Evolutionary conservation across 805 yeast genomes (phyloP), one percentile per base, ranked within the genome.

Genomic region (Teunomyces panamensis): DNA sequence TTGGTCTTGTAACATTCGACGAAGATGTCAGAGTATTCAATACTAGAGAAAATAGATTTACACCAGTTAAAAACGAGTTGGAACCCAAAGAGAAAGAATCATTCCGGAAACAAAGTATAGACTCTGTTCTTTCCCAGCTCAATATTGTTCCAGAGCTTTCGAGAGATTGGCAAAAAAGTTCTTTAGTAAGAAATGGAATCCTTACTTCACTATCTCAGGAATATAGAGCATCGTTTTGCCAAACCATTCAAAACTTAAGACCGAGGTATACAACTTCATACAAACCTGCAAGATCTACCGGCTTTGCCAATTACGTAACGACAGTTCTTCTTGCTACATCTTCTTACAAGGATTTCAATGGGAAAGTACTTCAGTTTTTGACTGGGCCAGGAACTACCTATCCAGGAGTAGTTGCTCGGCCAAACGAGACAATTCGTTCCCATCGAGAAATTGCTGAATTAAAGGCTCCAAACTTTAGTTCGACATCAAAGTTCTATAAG

Each of bases 321-420:
- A 48, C 70, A 1, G 28, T 53, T 1, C 34, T 71, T 1, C 44
- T 71, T 2, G 44, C 59, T 4, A 42, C 46, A 7, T 29, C 52
- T 11, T 44, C 68, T 2, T 58, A 51, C 47, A 54, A 54, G 16
- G 55, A 56, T 26, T 56, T 62, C 11, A 33, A 51, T 11, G 76
- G 69, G 0, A 61, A 65, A 13, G 51, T 71, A 0, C 37, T 57
- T 13, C 43, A 67, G 2, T 71, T 73, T 48, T 49, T 64, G 4
- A 55, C 68, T 26, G 78, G 78, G 0, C 77, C 79, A 2, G 62
- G 71, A 33, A 71, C 75, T 2, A 28, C 42, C 4, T 57, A 55
- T 11, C 76, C 76, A 0, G 79, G 78, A 0, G 56, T 51, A 30
- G 57, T 74, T 20, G 62, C 67, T 1, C 36, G 27, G 2, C 28